A percentile compares a stretch with the other conserved stretches of the same genome.
phyloP scores from a whole-genome alignment of 2,329 filamentous ascomycete species.

The Cercospora sp. region DNA sequence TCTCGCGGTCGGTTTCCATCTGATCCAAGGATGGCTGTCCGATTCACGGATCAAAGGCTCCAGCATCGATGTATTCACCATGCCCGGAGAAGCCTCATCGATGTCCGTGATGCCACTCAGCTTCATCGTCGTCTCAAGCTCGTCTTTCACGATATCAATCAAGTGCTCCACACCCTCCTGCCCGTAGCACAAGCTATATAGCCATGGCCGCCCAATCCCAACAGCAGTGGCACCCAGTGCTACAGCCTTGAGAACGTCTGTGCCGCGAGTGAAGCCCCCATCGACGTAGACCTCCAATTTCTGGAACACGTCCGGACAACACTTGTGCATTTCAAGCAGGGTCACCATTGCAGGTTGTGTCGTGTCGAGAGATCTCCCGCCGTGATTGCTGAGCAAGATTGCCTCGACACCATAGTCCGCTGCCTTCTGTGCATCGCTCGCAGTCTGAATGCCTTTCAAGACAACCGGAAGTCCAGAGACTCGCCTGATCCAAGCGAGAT shows the following conservation, averaged over 20 bases:
- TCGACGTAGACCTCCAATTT: constrained; percentile 54
- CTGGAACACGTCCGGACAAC: constrained; percentile 58
- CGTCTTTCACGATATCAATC: constrained; percentile 51
- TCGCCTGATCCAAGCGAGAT: constrained; percentile 59
- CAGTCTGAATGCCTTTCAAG: constrained; percentile 59
- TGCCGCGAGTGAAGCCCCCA: constrained; percentile 52
- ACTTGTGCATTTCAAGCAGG: constrained; percentile 64
- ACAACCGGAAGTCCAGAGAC: constrained; percentile 65
- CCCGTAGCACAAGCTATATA: constrained; percentile 63
- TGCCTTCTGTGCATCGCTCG: constrained; percentile 51
- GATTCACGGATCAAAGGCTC: constrained; percentile 27
- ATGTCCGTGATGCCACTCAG: constrained; percentile 64
- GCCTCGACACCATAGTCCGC: constrained; percentile 51
- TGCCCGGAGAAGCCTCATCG: constrained; percentile 59
- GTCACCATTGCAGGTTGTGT: constrained; percentile 57
- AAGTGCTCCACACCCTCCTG: constrained; percentile 48
- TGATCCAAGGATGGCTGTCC: constrained; percentile 30
- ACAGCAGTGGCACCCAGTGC: constrained; percentile 60
- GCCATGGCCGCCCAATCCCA: constrained; percentile 58
- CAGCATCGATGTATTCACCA: constrained; percentile 50
- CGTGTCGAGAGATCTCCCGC: constrained; percentile 53
- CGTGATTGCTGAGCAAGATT: constrained; percentile 56
- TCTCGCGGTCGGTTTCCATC: constrained; percentile 27
- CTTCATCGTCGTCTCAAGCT: constrained; percentile 65
- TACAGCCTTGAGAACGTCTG: constrained; percentile 55